Evolutionary conservation across 1,284 basidiomycete species (phyloP).

Genomic region (Xerocomus minutiporus): DNA sequence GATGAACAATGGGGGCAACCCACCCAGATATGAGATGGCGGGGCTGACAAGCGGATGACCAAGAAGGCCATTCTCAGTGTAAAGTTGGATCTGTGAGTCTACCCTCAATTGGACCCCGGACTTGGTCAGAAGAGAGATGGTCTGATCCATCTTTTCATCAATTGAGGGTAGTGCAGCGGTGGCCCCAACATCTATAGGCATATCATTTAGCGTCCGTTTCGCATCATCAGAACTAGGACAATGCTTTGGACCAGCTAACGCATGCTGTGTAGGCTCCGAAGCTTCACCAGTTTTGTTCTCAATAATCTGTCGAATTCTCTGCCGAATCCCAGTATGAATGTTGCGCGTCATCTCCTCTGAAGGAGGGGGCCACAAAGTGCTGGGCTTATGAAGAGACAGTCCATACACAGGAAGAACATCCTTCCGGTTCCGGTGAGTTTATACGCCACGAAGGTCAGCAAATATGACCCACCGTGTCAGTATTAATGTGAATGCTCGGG

Average conservation of each 20-base stretch:
- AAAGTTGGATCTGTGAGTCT: conserved; percentile 80
- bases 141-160: conserved; percentile 37
- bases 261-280: conserved; percentile 9
- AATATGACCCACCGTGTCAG: conserved; percentile 58
- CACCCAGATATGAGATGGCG: conserved; percentile 80
- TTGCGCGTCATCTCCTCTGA: conserved; percentile 62
- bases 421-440: conserved; percentile 32
- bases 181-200: conserved; percentile 44
- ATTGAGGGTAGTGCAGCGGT: conserved; percentile 42
- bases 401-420: conserved; percentile 72
- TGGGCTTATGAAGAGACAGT: conserved; percentile 77
- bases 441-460: not conserved
- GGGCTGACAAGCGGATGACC: conserved; percentile 86
- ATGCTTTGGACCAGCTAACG: conserved; percentile 23
- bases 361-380: conserved; percentile 88
- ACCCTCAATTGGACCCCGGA: conserved; percentile 54
- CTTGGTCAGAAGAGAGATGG: conserved; percentile 39
- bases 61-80: conserved; percentile 82
- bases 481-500: conserved; percentile 83
- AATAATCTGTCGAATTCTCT: conserved; percentile 59
- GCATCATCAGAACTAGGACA: conserved; percentile 18
- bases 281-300: conserved; percentile 17
- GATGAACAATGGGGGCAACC: conserved; percentile 83
- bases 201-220: conserved; percentile 13
- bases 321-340: conserved; percentile 61